Evolutionary conservation across 1,139 yeast species (phyloP).

Genomic region (Saccharomyces pastorianus): DNA sequence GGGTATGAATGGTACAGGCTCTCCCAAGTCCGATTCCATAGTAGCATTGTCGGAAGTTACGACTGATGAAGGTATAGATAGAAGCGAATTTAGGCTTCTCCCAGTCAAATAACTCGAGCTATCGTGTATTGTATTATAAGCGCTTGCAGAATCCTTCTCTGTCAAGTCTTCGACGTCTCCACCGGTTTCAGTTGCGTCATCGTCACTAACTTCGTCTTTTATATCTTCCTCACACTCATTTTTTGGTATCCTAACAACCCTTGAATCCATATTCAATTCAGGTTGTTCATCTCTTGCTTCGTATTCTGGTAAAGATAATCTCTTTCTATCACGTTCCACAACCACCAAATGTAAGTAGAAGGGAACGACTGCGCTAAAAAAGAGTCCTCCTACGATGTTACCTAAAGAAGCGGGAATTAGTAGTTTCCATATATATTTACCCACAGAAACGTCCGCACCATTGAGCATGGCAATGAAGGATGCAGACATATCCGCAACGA

Average conservation of each 20-base stretch:
- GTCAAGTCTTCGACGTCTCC: not conserved
- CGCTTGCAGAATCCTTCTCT: not conserved
- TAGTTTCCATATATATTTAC: slow-evolving; percentile 61
- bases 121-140: not conserved
- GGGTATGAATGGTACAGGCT: not conserved
- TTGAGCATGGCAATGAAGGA: slow-evolving; percentile 59
- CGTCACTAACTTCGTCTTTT: slow-evolving; percentile 4
- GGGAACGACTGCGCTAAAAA: slow-evolving; percentile 54
- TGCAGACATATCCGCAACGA: slow-evolving; percentile 72
- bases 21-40: not conserved
- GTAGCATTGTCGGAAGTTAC: not conserved
- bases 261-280: slow-evolving; percentile 62
- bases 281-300: slow-evolving; percentile 76
- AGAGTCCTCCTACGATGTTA: slow-evolving; percentile 61
- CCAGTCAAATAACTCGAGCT: not conserved
- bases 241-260: slow-evolving; percentile 48
- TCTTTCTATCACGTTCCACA: slow-evolving; percentile 58
- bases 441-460: slow-evolving; percentile 54
- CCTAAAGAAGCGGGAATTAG: slow-evolving; percentile 63
- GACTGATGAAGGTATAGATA: not conserved
- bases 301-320: slow-evolving; percentile 53
- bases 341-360: slow-evolving; percentile 63
- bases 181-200: not conserved
- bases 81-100: slow-evolving; percentile 3
- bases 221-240: slow-evolving; percentile 10